Conservation (phyloP, 495 filamentous ascomycete species). For the Neurospora sp. region DNA sequence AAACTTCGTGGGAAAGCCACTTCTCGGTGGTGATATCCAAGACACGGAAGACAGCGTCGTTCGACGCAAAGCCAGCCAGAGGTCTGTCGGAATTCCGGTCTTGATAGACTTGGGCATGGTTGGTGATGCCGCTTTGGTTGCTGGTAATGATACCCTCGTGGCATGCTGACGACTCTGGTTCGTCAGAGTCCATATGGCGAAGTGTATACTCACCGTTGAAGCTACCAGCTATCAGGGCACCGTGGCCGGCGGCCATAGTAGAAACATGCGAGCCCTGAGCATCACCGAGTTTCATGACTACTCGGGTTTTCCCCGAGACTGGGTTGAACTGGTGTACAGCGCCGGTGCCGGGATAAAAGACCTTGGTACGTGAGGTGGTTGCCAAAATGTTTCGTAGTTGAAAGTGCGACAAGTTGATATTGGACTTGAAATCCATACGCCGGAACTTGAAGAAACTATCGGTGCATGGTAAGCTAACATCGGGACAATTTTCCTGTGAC, state of each 20-base stretch:
- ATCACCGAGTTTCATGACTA: conserved; percentile 54
- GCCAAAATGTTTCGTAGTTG: conserved; percentile 81
- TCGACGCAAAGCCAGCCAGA: conserved; percentile 69
- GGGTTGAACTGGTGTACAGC: conserved; percentile 49
- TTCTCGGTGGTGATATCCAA: conserved; percentile 62
- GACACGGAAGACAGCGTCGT: conserved; percentile 66
- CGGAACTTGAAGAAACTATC: conserved; percentile 61
- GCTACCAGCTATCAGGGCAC: conserved; percentile 66
- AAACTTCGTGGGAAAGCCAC: conserved; percentile 50
- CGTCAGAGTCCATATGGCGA: conserved; percentile 38
- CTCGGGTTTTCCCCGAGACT: conserved; percentile 30
- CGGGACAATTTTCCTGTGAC: conserved; percentile 19
- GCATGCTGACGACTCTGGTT: conserved; percentile 27
- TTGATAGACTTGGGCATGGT: conserved; percentile 66
- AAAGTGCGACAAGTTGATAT: conserved; percentile 67
- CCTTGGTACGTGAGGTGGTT: conserved; percentile 58
- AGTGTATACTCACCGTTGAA: conserved; percentile 77
- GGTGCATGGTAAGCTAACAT: conserved; percentile 27
- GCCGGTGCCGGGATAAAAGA: conserved; percentile 62
- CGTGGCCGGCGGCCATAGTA: conserved; percentile 56
- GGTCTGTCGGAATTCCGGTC: conserved; percentile 51
- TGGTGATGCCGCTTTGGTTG: conserved; percentile 68
- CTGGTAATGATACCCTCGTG: conserved; percentile 58
- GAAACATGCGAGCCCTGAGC: conserved; percentile 48
- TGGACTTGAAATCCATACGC: conserved; percentile 55